Base-by-base conservation (phyloP, 768 basidiomycete genomes). In the Phylloporus sp. region DNA sequence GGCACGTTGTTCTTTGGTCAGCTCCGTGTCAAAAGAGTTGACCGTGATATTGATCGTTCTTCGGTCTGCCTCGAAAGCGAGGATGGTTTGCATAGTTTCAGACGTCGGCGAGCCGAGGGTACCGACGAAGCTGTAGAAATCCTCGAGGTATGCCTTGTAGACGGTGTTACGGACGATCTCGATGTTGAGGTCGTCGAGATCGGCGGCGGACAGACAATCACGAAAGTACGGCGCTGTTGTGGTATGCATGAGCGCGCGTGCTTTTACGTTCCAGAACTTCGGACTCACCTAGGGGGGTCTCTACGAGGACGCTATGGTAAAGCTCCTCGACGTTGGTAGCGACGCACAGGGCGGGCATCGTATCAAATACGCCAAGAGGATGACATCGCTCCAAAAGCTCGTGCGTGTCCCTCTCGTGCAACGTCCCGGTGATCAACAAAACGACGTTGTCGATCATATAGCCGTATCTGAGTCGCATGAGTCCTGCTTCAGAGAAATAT, bases 371-470 rank as follows among this genome's bases (percentile, higher is more conserved):
- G 15, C 96, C 96, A 29, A 99, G 75, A 3, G 96, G 96, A 62
- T 99, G 96, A 71, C 96, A 99, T 29, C 96, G 82, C 57, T 94
- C 91, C 29, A 99, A 72, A 4, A 99, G 80, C 63, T 99, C 96
- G 55, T 96, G 91, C 3, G 95, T 97, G 66, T 98, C 95, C 48
- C 96, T 79, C 68, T 97, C 94, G 61, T 98, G 94, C 27, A 99
- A 71, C 1, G 95, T 98, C 18, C 96, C 96, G 14, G 96, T 94
- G 52, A 98, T 99, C 61, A 99, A 78, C 43, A 99, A 78, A 49
- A 99, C 85, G 60, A 99, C 89, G 66, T 99, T 99, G 80, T 99
- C 96, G 63, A 99, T 98, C 96, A 99, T 99, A 71, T 98, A 99
- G 24, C 83, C 92, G 65, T 96, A 96, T 36, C 93, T 96, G 67